Evolutionary conservation across 495 filamentous ascomycete genomes (phyloP), one percentile per base, ranked within the genome.

Genomic region (Penicillium coprophilum): DNA sequence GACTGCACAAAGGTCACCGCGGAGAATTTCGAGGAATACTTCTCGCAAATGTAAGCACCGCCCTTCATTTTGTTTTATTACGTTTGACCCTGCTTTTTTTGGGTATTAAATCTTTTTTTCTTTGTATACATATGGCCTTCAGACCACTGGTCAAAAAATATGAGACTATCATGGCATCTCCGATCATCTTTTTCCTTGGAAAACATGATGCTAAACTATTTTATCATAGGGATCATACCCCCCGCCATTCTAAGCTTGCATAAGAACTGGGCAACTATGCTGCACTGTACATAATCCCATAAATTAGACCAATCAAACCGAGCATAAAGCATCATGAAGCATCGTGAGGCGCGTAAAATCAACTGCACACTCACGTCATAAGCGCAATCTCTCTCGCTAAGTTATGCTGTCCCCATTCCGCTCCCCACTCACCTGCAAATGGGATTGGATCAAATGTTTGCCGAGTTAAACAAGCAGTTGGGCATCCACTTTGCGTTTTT

Each of bases 1-100:
- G 87, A 91, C 71, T 83, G 83, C 55, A 78, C 85, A 44, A 74
- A 81, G 70, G 82, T 82, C 39, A 78, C 85, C 3, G 68, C 77
- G 55, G 82, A 87, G 57, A 71, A 69, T 58, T 91, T 88, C 71
- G 80, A 82, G 23, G 77, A 81, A 72, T 62, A 85, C 47, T 86
- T 80, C 62, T 73, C 70, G n/a, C 53, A 63, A 36, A 59, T 69
- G 70, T 73, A 71, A 67, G 63, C 64, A 58, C 46, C 50, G 7
- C 19, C 52, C 34, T 31, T 46, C 59, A 40, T 56, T 12, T 46
- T 55, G 23, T 43, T 10, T 43, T 31, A 24, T 11, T 28, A 15
- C 3, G 15, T 31, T 30, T 15, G 17, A 12, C 24, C 1, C 21
- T 32, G 19, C 21, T 50, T 51, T 46, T 53, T 46, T 28, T 57